phyloP scores from a whole-genome alignment of 1,139 yeast species.

The Zygosaccharomyces pseudobailii region DNA sequence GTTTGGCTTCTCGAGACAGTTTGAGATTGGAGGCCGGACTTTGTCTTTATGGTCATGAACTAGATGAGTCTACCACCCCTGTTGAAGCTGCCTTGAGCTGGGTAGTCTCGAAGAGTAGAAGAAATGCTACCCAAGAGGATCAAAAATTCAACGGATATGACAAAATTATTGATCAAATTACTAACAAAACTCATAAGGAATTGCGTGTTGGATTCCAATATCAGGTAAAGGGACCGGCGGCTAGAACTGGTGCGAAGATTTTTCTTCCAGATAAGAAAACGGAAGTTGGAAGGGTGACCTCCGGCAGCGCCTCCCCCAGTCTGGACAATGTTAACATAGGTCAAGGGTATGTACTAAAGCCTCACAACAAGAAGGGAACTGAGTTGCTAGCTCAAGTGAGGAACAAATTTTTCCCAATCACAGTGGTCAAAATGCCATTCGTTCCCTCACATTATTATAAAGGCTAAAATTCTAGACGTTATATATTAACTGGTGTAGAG shows the following conservation, averaged over 20 bases:
- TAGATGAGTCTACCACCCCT: conserved; percentile 77
- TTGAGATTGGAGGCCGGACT: conserved; percentile 94
- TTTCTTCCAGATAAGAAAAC: conserved; percentile 46
- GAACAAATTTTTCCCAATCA: conserved; percentile 75
- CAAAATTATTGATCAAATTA: conserved; percentile 64
- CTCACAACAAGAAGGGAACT: conserved; percentile 70
- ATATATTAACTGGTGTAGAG: background rate
- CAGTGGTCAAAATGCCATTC: conserved; percentile 77
- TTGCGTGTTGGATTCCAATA: conserved; percentile 66
- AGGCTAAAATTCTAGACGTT: conserved; percentile 12
- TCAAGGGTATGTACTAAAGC: conserved; percentile 80
- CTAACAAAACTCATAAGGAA: conserved; percentile 52
- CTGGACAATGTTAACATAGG: conserved; percentile 70
- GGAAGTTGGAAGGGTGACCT: conserved; percentile 71
- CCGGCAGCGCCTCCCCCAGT: conserved; percentile 90
- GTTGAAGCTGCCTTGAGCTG: conserved; percentile 84
- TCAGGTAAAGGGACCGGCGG: conserved; percentile 80
- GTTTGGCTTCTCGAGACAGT: conserved; percentile 95
- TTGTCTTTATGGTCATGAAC: conserved; percentile 95
- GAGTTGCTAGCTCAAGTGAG: conserved; percentile 70
- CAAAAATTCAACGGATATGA: conserved; percentile 74
- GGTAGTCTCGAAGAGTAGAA: conserved; percentile 80
- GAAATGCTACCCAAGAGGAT: conserved; percentile 39
- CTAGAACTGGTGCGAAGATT: conserved; percentile 76
- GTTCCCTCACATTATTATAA: conserved; percentile 69